A percentile compares a stretch with the other conserved stretches of the same genome.
These are phyloP conservation scores for Neodidymelliopsis sp. DNA, from an alignment of 2,329 filamentous ascomycete genomes.

Conservation along the genomic window DNA sequence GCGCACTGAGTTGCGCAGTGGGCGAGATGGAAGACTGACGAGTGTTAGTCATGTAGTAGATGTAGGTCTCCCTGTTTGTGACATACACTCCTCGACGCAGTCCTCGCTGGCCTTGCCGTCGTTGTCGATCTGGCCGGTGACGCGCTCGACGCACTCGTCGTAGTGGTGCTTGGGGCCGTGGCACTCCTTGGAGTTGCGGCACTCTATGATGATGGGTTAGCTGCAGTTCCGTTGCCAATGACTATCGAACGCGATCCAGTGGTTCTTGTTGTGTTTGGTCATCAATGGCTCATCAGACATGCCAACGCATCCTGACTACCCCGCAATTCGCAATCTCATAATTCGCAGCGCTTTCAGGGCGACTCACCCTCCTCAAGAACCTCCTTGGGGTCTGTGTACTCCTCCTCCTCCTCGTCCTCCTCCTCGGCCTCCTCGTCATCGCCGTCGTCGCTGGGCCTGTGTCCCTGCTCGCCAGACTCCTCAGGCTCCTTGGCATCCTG, in stretches of 20 bases:
- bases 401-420: slow-evolving; percentile 81
- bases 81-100: slow-evolving; percentile 99
- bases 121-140: slow-evolving; percentile 73
- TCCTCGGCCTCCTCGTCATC: slow-evolving; percentile 67
- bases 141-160: slow-evolving; percentile 96
- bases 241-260: not conserved
- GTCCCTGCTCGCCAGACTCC: slow-evolving; percentile 57
- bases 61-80: not conserved
- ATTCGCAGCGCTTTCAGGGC: not conserved
- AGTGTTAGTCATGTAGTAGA: slow-evolving; percentile 15
- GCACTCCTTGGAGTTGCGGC: slow-evolving; percentile 85
- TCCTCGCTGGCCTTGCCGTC: slow-evolving; percentile 85
- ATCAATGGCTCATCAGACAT: slow-evolving; percentile 18
- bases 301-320: not conserved
- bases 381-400: slow-evolving; percentile 85
- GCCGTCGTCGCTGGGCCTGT: slow-evolving; percentile 52
- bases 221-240: slow-evolving; percentile 14
- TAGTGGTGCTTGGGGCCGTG: slow-evolving; percentile 94
- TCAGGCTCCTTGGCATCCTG: slow-evolving; percentile 49
- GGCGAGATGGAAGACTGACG: slow-evolving; percentile 92
- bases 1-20: slow-evolving; percentile 95
- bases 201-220: slow-evolving; percentile 68
- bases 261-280: not conserved
- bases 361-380: slow-evolving; percentile 89
- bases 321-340: not conserved